Evolutionary conservation across 2,329 filamentous ascomycete species (phyloP).

Genomic region (Xylariaceae sp.): DNA sequence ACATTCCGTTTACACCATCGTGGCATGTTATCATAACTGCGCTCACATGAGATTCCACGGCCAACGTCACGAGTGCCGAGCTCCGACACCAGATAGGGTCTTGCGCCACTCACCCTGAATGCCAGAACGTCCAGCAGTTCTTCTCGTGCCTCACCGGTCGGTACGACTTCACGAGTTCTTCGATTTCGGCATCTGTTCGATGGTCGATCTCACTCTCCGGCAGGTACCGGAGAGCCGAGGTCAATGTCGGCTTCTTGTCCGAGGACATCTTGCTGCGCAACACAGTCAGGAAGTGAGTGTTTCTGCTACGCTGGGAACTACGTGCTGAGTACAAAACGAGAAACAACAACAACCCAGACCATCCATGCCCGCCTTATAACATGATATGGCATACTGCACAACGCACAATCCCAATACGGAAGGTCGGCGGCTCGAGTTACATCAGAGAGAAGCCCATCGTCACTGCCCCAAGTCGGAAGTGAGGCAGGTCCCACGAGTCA

Average conservation of each 20-base stretch:
- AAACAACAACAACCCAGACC: too few relatives aligned
- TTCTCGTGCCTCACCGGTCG: constrained; percentile 7
- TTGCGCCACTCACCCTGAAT: constrained; percentile 4
- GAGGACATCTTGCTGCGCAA: neutral
- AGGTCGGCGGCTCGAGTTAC: too few relatives aligned
- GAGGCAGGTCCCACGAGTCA: too few relatives aligned
- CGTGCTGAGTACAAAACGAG: neutral
- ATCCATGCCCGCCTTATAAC: too few relatives aligned
- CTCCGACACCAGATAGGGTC: too few relatives aligned
- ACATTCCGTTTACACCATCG: constrained; percentile 1
- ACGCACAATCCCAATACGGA: too few relatives aligned
- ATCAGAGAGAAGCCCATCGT: too few relatives aligned
- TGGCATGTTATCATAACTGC: neutral
- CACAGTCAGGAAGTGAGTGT: neutral
- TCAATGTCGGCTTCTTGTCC: constrained; percentile 4
- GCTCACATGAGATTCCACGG: neutral
- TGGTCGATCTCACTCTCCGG: constrained; percentile 2
- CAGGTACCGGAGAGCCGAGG: constrained; percentile 2
- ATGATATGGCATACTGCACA: too few relatives aligned
- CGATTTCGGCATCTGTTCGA: constrained; percentile 6
- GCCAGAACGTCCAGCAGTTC: constrained; percentile 9
- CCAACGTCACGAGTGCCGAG: too few relatives aligned
- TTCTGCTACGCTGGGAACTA: neutral
- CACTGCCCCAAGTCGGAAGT: too few relatives aligned
- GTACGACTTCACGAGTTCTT: neutral